These are phyloP conservation scores for Apophysomyces trapeziformis DNA, from an alignment of 371 early-diverging fungal genomes.

Conservation along the genomic window DNA sequence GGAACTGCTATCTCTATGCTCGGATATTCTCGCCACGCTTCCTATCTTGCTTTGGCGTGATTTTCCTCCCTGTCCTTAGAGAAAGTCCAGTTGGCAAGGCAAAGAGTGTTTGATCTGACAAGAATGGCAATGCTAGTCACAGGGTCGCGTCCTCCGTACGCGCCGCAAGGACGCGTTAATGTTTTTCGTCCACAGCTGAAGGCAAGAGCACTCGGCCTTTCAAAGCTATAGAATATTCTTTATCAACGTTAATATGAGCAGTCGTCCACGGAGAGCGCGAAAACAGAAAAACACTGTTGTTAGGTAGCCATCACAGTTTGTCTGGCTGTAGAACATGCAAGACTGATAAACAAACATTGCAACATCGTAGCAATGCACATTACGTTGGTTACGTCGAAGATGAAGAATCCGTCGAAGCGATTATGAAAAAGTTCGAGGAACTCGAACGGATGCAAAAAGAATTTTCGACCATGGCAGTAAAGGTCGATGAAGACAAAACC, in stretches of 20 bases:
- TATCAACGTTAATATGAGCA: slow-evolving; percentile 35
- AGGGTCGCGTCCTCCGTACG: not conserved
- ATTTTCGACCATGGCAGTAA: slow-evolving; percentile 51
- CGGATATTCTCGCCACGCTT: too few species aligned
- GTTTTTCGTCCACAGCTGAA: slow-evolving; percentile 1
- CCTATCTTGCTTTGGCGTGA: too few species aligned
- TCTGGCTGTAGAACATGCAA: slow-evolving; percentile 1
- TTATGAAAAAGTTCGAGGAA: slow-evolving; percentile 97
- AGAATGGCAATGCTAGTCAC: not conserved
- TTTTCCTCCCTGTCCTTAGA: too few species aligned
- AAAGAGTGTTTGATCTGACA: too few species aligned
- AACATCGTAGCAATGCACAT: slow-evolving; percentile 70
- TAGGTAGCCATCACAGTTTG: slow-evolving; percentile 28
- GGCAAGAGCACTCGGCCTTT: not conserved
- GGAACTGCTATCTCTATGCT: too few species aligned
- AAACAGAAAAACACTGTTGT: slow-evolving; percentile 33
- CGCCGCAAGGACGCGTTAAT: slow-evolving; percentile 9
- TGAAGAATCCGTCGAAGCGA: slow-evolving; percentile 91
- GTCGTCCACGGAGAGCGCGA: slow-evolving; percentile 53
- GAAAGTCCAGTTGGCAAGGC: too few species aligned
- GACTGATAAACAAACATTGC: not conserved
- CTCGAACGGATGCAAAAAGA: slow-evolving; percentile 87
- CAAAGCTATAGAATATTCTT: not conserved
- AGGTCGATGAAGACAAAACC: slow-evolving; percentile 6
- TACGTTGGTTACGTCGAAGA: slow-evolving; percentile 97